Evolutionary conservation across 2,329 filamentous ascomycete genomes (phyloP).

Genomic region (Monascus ruber): DNA sequence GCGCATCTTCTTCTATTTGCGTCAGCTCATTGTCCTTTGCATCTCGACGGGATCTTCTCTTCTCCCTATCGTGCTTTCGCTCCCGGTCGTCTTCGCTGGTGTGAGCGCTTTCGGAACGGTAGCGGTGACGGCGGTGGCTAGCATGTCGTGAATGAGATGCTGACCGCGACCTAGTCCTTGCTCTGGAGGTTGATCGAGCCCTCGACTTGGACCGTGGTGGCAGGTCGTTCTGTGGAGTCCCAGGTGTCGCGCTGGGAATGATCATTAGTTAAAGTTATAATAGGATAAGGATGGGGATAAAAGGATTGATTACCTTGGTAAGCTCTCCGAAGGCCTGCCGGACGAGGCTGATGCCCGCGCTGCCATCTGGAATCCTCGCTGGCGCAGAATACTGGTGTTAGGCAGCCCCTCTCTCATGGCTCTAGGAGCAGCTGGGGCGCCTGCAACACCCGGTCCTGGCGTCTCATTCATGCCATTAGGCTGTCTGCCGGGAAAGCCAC

Average conservation of each 20-base stretch:
- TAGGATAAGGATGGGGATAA: neutral
- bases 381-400: constrained; percentile 63
- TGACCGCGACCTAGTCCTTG: constrained; percentile 23
- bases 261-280: constrained; percentile 4
- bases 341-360: constrained; percentile 16
- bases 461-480: constrained; percentile 20
- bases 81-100: constrained; percentile 25
- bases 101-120: constrained; percentile 37
- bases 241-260: constrained; percentile 10
- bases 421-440: constrained; percentile 83
- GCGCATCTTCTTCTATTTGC: constrained; percentile 34
- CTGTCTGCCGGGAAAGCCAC: constrained; percentile 8
- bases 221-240: constrained; percentile 26
- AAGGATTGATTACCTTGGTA: constrained; percentile 18
- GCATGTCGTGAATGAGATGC: constrained; percentile 31
- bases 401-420: constrained; percentile 85
- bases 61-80: constrained; percentile 12
- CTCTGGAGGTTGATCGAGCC: constrained; percentile 17
- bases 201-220: constrained; percentile 14
- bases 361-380: constrained; percentile 38
- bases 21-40: constrained; percentile 36
- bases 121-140: constrained; percentile 40
- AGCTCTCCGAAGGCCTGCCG: constrained; percentile 10
- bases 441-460: constrained; percentile 47
- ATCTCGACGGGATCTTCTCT: constrained; percentile 22